phyloP scores from a whole-genome alignment of 352 stramenopile species.

The Globisporangium acanthophoron region DNA sequence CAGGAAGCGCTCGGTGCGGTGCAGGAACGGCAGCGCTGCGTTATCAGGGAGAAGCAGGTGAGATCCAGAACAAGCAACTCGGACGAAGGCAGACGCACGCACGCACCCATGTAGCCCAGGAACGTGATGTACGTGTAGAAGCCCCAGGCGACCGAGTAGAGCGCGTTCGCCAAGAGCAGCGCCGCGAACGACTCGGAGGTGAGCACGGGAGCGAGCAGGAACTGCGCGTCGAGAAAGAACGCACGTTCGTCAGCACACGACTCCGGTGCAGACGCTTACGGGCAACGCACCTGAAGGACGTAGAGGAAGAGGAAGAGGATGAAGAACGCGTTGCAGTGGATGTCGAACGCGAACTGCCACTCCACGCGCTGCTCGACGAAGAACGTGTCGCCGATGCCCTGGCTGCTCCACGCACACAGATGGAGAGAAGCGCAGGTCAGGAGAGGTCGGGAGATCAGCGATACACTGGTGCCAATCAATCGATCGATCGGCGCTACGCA shows the following conservation, averaged over 20 bases:
- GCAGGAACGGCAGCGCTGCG: constrained; percentile 84
- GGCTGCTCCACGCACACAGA: constrained; percentile 20
- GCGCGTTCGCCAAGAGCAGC: constrained; percentile 89
- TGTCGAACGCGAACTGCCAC: constrained; percentile 99
- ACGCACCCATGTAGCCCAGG: constrained; percentile 92
- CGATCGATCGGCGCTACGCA: constrained; percentile 12
- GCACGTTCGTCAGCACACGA: background rate
- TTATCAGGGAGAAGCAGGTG: background rate
- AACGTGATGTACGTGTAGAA: constrained; percentile 99
- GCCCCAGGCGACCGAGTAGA: constrained; percentile 92
- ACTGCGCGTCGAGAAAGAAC: constrained; percentile 61
- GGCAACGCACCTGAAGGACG: constrained; percentile 70
- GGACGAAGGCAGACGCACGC: constrained; percentile 22
- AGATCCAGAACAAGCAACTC: constrained; percentile 2
- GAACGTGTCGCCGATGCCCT: constrained; percentile 68
- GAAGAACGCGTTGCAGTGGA: constrained; percentile 99
- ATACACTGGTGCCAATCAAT: constrained; percentile 1
- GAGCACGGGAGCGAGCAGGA: constrained; percentile 93
- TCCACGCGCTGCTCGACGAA: constrained; percentile 97
- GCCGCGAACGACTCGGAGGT: constrained; percentile 85
- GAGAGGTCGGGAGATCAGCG: background rate
- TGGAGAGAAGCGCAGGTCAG: background rate
- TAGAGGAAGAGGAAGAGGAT: constrained; percentile 95
- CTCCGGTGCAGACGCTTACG: background rate
- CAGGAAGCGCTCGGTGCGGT: constrained; percentile 88